These are phyloP conservation scores for Pseudoturritis turrita DNA, from an alignment of 345 rosid genomes.

Conservation along the genomic window DNA sequence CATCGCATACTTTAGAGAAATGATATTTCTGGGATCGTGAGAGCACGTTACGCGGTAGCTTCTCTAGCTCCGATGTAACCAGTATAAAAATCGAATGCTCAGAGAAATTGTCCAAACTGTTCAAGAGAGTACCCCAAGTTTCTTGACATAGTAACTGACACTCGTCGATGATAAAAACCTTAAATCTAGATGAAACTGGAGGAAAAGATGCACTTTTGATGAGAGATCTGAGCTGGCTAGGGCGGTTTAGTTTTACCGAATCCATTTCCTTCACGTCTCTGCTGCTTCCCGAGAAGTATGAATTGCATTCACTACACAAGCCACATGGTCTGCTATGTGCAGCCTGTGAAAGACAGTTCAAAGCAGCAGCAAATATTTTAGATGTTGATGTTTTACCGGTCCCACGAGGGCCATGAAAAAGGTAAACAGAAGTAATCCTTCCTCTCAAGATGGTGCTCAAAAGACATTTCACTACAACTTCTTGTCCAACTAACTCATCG, in stretches of 20 bases:
- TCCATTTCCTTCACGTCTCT: slow-evolving; percentile 76
- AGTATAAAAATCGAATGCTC: slow-evolving; percentile 65
- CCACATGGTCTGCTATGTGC: slow-evolving; percentile 82
- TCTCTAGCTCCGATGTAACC: slow-evolving; percentile 82
- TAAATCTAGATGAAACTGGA: slow-evolving; percentile 71
- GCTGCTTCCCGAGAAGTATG: slow-evolving; percentile 63
- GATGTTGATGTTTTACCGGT: slow-evolving; percentile 91
- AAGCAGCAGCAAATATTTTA: slow-evolving; percentile 84
- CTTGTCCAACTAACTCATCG: slow-evolving; percentile 83
- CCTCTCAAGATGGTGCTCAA: slow-evolving; percentile 70
- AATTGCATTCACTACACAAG: slow-evolving; percentile 66
- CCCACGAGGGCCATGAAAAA: slow-evolving; percentile 93
- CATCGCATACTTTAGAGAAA: slow-evolving; percentile 68
- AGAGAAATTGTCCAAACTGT: slow-evolving; percentile 60
- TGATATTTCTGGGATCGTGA: slow-evolving; percentile 77
- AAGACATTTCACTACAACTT: slow-evolving; percentile 68
- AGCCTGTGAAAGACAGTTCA: slow-evolving; percentile 73
- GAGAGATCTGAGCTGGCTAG: slow-evolving; percentile 53
- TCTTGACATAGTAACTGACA: slow-evolving; percentile 77
- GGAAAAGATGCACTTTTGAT: slow-evolving; percentile 59
- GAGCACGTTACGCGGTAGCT: slow-evolving; percentile 68
- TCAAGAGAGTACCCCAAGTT: slow-evolving; percentile 70
- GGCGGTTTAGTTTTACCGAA: slow-evolving; percentile 56
- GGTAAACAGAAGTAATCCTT: slow-evolving; percentile 66
- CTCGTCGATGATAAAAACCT: slow-evolving; percentile 77